These are phyloP conservation scores for Sclerotinia borealis DNA, from an alignment of 2,329 filamentous ascomycete genomes.

Conservation along the genomic window DNA sequence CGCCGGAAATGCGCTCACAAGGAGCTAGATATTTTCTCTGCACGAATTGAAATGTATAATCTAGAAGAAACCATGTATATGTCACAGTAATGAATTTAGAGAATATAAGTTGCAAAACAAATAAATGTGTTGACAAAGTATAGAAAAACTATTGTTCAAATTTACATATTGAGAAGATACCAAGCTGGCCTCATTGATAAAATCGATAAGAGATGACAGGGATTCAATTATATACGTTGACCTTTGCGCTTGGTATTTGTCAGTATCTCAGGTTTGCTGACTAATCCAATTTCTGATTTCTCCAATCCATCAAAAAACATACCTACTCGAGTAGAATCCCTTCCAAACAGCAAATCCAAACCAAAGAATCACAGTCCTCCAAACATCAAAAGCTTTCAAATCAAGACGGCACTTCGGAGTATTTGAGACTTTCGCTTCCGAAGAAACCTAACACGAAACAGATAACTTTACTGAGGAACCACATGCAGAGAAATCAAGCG, in stretches of 20 bases:
- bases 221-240: not conserved
- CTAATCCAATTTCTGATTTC: too few relatives aligned
- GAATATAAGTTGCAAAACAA: constrained; percentile 1
- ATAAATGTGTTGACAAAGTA: not conserved
- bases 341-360: too few relatives aligned
- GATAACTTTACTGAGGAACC: too few relatives aligned
- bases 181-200: constrained; percentile 15
- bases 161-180: constrained; percentile 11
- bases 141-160: not conserved
- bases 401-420: too few relatives aligned
- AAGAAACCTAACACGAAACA: too few relatives aligned
- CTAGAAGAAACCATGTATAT: constrained; percentile 2
- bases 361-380: too few relatives aligned
- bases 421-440: too few relatives aligned
- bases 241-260: not conserved
- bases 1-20: constrained; percentile 21
- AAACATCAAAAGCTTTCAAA: too few relatives aligned
- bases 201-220: constrained; percentile 7
- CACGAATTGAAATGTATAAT: not conserved
- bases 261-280: too few relatives aligned
- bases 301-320: too few relatives aligned
- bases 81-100: not conserved
- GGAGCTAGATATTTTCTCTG: constrained; percentile 7
- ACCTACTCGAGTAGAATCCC: too few relatives aligned
- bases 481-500: too few relatives aligned